Conservation (phyloP, 2,329 filamentous ascomycete genomes). For the Cladophialophora exuberans region DNA sequence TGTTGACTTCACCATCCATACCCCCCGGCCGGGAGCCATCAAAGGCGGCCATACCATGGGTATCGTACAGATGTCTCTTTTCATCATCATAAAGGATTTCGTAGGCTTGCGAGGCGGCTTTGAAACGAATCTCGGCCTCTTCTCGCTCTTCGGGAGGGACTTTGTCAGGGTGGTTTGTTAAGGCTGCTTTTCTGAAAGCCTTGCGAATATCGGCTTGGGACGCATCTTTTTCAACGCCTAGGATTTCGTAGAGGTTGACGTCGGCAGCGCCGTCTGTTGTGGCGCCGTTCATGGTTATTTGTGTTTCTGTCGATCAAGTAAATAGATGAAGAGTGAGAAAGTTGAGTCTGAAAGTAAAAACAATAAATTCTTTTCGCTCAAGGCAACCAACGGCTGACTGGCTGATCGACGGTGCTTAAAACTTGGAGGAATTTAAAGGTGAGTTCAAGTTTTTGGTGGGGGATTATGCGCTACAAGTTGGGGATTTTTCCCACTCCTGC, state of each 20-base stretch:
- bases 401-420: conserved; percentile 1
- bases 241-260: conserved; percentile 34
- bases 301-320: neutral
- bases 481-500: neutral
- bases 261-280: conserved; percentile 29
- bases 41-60: conserved; percentile 94
- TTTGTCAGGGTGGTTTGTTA: conserved; percentile 91
- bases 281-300: conserved; percentile 25
- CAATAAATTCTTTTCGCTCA: conserved; percentile 5
- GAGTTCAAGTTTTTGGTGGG: neutral
- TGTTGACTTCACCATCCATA: conserved; percentile 76
- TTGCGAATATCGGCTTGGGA: conserved; percentile 45
- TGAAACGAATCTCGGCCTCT: conserved; percentile 89
- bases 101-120: conserved; percentile 89
- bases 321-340: neutral
- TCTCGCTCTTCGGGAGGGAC: conserved; percentile 82
- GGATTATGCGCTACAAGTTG: too few relatives aligned
- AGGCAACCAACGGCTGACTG: conserved; percentile 15
- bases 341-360: neutral
- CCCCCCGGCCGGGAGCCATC: conserved; percentile 70
- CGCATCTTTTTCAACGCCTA: conserved; percentile 64
- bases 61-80: conserved; percentile 88
- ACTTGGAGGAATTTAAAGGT: neutral
- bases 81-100: conserved; percentile 97
- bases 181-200: conserved; percentile 91